Evolutionary conservation across 2,329 filamentous ascomycete species (phyloP), one percentile per base, ranked within the genome.

Genomic region (Fusarium sp.): DNA sequence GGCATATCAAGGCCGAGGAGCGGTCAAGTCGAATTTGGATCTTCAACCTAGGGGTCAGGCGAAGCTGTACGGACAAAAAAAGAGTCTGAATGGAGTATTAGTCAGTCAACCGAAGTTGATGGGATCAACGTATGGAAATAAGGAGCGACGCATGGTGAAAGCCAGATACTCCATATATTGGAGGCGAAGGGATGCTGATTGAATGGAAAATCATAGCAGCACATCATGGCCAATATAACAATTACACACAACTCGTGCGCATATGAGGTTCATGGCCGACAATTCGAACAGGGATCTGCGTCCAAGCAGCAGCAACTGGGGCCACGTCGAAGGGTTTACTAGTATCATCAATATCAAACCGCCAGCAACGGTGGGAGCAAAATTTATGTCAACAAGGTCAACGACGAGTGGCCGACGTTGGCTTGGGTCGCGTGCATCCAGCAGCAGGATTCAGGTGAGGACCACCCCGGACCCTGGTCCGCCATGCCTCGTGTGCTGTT

Each of bases 371-470:
- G 74, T 74, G 75, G 69, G 65, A 65, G 61, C 70, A 64, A 75
- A 65, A 62, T 44, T 70, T 53, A 73, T 67, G 68, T 60, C 64
- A 61, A 68, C 68, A 50, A 76, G 67, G 73, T 63, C 69, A 62
- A 72, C 59, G 47, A 70, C 49, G 65, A 74, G 65, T 73, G 65
- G 70, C 52, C 62, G 62, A 73, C 59, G 70, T 70, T 77, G 75
- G 65, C 68, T 71, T 70, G 72, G 75, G 75, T 76, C 72, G 73
- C 62, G 75, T 74, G 75, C 73, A 75, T 62, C 65, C 58, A 74
- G 71, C 71, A 73, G 75, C 64, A 72, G 70, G 73, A 75, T 77
- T 77, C 75, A 77, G 75, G 75, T 77, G 75, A 75, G 72, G 64
- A 73, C 58, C 50, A 72, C 71, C 72, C 72, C 53, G 62, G 72